phyloP scores from a whole-genome alignment of 306 rosid genomes.

The Coriaria nepalensis region DNA sequence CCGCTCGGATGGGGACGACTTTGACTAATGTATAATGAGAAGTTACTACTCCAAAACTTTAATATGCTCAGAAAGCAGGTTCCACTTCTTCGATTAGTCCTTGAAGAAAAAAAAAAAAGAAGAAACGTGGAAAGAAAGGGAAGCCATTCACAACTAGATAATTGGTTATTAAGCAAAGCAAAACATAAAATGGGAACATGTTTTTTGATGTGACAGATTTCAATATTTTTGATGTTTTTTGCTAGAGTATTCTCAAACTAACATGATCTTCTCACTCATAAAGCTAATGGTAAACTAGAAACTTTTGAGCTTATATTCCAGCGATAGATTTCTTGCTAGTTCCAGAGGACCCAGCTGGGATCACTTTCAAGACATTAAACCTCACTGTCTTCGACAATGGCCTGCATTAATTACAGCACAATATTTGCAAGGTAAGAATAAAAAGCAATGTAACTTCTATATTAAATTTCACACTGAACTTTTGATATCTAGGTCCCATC shows the following conservation, averaged over 20 bases:
- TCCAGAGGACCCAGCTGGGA: conserved; percentile 51
- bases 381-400: conserved; percentile 62
- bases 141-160: no score
- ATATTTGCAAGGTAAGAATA: background rate
- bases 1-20: no score
- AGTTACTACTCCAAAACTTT: no score
- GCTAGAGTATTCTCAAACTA: conserved; percentile 19
- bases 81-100: no score
- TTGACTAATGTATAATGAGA: no score
- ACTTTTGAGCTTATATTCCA: conserved; percentile 23
- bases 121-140: no score
- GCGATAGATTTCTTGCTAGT: conserved; percentile 57
- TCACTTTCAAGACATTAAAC: conserved; percentile 55
- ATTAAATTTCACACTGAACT: no score
- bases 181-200: conserved; percentile 1
- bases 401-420: conserved; percentile 12
- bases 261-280: conserved; percentile 9
- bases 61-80: no score
- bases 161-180: background rate
- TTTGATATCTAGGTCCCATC: no score
- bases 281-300: conserved; percentile 6
- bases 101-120: no score
- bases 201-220: background rate
- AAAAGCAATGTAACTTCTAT: background rate
- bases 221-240: no score